These are phyloP conservation scores for Tulasnella sp. DNA, from an alignment of 768 basidiomycete species.

Conservation along the genomic window DNA sequence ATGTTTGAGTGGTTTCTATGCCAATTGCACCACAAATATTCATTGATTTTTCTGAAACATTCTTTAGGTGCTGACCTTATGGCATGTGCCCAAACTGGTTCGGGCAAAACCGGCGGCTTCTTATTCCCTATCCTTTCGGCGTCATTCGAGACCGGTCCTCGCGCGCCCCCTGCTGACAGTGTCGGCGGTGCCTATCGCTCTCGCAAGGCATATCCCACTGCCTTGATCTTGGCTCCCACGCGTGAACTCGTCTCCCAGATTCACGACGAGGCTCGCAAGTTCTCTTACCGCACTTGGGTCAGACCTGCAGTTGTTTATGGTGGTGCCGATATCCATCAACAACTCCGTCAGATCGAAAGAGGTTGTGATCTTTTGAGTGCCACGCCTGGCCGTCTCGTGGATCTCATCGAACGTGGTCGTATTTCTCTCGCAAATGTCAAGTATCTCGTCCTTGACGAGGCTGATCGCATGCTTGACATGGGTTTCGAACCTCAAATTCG, in stretches of 20 bases:
- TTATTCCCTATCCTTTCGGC: constrained; percentile 97
- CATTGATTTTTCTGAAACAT: not conserved
- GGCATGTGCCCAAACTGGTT: constrained; percentile 98
- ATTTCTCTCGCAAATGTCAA: constrained; percentile 94
- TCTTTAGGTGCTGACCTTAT: constrained; percentile 47
- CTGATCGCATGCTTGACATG: constrained; percentile 99
- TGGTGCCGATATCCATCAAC: constrained; percentile 93
- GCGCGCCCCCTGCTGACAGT: constrained; percentile 45
- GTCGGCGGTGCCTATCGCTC: constrained; percentile 32
- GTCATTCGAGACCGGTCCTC: constrained; percentile 74
- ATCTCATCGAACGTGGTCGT: constrained; percentile 93
- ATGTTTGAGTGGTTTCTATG: not conserved
- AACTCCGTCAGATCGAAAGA: constrained; percentile 86
- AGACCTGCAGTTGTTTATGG: constrained; percentile 98
- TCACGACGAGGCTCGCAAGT: constrained; percentile 97
- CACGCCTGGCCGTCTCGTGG: constrained; percentile 94
- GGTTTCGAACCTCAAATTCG: constrained; percentile 99
- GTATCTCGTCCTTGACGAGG: constrained; percentile 97
- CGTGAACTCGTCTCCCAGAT: constrained; percentile 99
- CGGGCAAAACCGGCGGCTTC: constrained; percentile 98
- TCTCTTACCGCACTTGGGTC: constrained; percentile 98
- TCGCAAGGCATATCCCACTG: constrained; percentile 91
- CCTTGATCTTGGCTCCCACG: constrained; percentile 94
- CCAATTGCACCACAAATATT: not conserved
- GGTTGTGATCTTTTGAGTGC: constrained; percentile 96